These are phyloP conservation scores for Dovyalis caffra DNA, from an alignment of 345 rosid genomes.

Conservation along the genomic window DNA sequence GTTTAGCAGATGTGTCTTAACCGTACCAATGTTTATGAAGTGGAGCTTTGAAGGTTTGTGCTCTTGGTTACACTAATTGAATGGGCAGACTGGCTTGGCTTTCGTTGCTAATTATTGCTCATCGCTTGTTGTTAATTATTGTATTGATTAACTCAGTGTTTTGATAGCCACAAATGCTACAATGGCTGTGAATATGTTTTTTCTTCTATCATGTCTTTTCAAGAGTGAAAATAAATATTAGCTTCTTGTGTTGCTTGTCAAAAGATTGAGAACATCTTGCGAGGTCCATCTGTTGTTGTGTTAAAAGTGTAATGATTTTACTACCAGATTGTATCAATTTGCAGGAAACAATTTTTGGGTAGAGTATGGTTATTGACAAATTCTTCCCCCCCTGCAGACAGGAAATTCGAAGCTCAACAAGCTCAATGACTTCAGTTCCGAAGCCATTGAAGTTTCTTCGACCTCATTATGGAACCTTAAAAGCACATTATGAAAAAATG, in stretches of 20 bases:
- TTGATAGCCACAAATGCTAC: not conserved
- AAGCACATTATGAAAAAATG: slow-evolving; percentile 65
- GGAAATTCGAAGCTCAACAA: slow-evolving; percentile 85
- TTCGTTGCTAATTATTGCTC: not conserved
- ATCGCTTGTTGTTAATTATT: not conserved
- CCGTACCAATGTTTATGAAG: not conserved
- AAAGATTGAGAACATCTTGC: not conserved
- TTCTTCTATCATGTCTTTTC: not conserved
- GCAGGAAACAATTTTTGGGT: not conserved
- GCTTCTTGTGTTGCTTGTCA: not conserved
- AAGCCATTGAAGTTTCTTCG: slow-evolving; percentile 97
- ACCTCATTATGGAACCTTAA: slow-evolving; percentile 88
- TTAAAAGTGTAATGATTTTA: not conserved
- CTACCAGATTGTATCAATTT: not conserved
- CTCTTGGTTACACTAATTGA: not conserved
- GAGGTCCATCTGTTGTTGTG: not conserved
- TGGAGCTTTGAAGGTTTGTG: not conserved
- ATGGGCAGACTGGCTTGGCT: not conserved
- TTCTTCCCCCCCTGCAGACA: slow-evolving; percentile 45
- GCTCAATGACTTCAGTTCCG: slow-evolving; percentile 99
- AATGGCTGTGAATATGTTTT: not conserved
- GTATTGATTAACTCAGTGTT: not conserved
- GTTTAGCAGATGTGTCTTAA: not conserved
- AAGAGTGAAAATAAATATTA: not conserved
- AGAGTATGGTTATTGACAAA: slow-evolving; percentile 1